These are phyloP conservation scores for Apiospora marii DNA, from an alignment of 2,329 filamentous ascomycete species.

Conservation along the genomic window DNA sequence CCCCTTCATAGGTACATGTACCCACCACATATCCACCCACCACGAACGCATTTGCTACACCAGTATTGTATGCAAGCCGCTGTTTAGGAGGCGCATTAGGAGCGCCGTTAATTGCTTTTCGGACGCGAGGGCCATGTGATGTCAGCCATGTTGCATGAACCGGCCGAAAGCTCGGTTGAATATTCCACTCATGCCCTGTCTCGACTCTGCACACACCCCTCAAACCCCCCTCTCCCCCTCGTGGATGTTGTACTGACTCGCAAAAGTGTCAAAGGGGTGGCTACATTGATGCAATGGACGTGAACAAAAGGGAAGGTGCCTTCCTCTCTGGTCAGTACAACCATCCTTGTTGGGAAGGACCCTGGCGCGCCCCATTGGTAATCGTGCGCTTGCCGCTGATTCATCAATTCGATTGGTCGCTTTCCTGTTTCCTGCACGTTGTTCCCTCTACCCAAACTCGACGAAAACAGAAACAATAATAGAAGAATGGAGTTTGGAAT, in stretches of 20 bases:
- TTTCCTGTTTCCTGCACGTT: neutral
- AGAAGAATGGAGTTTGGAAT: neutral
- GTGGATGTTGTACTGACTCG: neutral
- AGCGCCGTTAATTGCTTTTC: neutral
- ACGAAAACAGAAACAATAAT: neutral
- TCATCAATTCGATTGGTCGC: neutral
- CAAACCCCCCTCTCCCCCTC: neutral
- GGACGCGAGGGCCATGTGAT: conserved; percentile 10
- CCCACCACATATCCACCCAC: neutral
- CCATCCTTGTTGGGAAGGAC: neutral
- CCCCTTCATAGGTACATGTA: neutral
- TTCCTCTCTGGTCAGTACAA: neutral
- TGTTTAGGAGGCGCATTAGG: conserved; percentile 5
- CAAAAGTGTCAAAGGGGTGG: neutral
- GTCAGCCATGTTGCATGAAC: conserved; percentile 19
- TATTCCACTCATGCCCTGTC: neutral
- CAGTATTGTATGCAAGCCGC: conserved; percentile 4
- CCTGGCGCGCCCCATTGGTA: neutral
- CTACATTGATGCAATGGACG: too few relatives aligned
- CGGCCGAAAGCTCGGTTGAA: conserved; percentile 16
- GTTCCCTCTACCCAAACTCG: neutral
- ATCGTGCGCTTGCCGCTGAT: neutral
- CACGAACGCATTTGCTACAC: conserved; percentile 8
- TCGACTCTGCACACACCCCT: conserved; percentile 4
- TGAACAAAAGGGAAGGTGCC: neutral